phyloP scores from a whole-genome alignment of 1,139 yeast species.

The Taphrina deformans region DNA sequence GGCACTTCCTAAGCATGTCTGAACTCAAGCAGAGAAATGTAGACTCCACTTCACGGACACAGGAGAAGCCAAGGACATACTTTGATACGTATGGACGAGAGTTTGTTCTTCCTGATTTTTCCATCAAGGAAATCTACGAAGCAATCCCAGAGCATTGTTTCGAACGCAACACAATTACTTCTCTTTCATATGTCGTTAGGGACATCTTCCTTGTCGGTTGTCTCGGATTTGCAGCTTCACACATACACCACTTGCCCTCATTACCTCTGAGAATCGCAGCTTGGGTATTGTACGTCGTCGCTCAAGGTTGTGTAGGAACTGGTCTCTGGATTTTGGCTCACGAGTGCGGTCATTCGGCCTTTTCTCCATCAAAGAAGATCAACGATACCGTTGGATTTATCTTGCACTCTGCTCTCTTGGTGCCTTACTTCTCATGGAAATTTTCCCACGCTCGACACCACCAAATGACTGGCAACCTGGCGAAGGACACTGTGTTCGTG shows the following conservation, averaged over 20 bases:
- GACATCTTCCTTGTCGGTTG: conserved; percentile 58
- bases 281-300: conserved; percentile 60
- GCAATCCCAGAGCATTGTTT: conserved; percentile 77
- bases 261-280: conserved; percentile 53
- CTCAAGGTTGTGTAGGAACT: conserved; percentile 68
- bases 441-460: conserved; percentile 81
- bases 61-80: conserved; percentile 25
- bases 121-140: conserved; percentile 69
- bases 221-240: conserved; percentile 58
- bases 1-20: conserved; percentile 10
- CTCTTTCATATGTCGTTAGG: conserved; percentile 64
- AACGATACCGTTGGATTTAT: conserved; percentile 82
- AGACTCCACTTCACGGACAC: not conserved
- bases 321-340: conserved; percentile 87
- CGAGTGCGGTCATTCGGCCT: conserved; percentile 89
- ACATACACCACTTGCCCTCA: conserved; percentile 56
- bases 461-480: conserved; percentile 80
- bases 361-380: conserved; percentile 65
- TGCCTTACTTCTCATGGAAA: conserved; percentile 87
- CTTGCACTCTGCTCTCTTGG: conserved; percentile 71
- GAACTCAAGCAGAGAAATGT: conserved; percentile 10
- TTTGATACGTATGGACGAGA: conserved; percentile 53
- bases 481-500: conserved; percentile 79
- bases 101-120: conserved; percentile 69
- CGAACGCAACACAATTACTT: conserved; percentile 59